Base-by-base conservation (phyloP, 192 early-diverging fungal species). In the Coemansia sp. region DNA sequence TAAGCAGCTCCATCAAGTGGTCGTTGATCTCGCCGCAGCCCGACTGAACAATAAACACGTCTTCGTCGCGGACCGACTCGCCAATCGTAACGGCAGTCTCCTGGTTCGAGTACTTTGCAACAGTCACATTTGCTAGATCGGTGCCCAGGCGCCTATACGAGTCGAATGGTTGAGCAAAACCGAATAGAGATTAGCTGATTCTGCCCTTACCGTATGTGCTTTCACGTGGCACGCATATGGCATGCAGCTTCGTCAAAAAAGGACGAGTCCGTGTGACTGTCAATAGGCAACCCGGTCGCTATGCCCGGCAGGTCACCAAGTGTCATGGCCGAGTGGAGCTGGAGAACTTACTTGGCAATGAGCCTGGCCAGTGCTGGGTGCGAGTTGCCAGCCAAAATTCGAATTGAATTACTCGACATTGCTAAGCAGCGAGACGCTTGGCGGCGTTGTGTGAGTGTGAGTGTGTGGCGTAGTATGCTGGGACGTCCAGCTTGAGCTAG, bases 11-110 rank as follows among this genome's bases (percentile, higher is more conserved):
- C 88, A 97, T 95, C 65, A 98, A 82, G 67, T 95, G 86, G 83
- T 98, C 97, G 78, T 97, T 97, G 85, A 97, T 95, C 74, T 94
- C 87, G 44, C 91, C 90, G 68, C 91, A 95, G 29, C 96, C 96
- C 15, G 92, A 93, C 76, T 98, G 96, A 67, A 98, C 89, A 73
- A 98, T 93, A 79, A 90, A 98, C 35, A 98, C 94, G 66, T 97
- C 95, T 76, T 98, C 91, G 56, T 97, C 92, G 68, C 96, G 94
- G 17, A 98, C 94, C 32, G 92, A 94, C 75, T 93, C 92, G 60
- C 93, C 94, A 63, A 93, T 92, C 8, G 89, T 93, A 32, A 94
- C 92, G 12, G 90, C 89, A 14, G 96, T 98, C 70, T 98, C 96
- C 83, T 95, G 91, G 84, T 98, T 98, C 19, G 92, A 93, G 87